Base-by-base conservation (phyloP, 176 grass and related monocot species). In the Tillandsia fasciculata region DNA sequence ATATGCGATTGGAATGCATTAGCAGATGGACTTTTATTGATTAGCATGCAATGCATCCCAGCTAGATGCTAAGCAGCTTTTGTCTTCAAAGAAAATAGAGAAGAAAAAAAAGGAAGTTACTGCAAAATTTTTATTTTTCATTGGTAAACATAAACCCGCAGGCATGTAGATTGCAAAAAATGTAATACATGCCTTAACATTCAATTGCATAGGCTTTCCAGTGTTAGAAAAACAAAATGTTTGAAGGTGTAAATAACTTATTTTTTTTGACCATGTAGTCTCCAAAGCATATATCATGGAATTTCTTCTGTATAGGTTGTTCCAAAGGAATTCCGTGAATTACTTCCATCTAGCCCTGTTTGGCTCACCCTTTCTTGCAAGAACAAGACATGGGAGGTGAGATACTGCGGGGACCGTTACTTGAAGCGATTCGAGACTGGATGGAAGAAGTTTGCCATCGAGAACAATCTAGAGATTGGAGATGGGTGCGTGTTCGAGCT, bases 401-500 rank as follows among this genome's bases (percentile, higher is more conserved):
- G 66, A 50, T 87, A 83, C 57, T 69, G 48, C 50, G 67, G 78
- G 3, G 67, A 42, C 0, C 26, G 74, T 11, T 15, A 20, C 12
- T 50, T 69, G 29, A 78, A 78, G 64, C 66, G 67, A 12, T 73
- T 91, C 12, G 73, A 78, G 49, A 48, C 12, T 1, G 78, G 80
- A 42, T 81, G 83, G 83, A 66, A 24, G 10, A 53, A 26, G 1
- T 91, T 91, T 66, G 71, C 68, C 2, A 24, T 69, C 4, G 83
- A 87, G 53, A 87, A 69, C 57, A 53, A 12, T 15, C 67, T 87
- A 24, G 52, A 14, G 59, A 22, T 71, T 17, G 81, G 74, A 69
- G 84, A 91, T 53, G 83, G 74, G 0, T 86, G 80, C 10, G 64
- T 86, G 63, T 83, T 90, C 58, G 80, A 86, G 65, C 74, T 90